Base-by-base conservation (phyloP, 495 filamentous ascomycete species). In the Lasiosphaeria ovina region DNA sequence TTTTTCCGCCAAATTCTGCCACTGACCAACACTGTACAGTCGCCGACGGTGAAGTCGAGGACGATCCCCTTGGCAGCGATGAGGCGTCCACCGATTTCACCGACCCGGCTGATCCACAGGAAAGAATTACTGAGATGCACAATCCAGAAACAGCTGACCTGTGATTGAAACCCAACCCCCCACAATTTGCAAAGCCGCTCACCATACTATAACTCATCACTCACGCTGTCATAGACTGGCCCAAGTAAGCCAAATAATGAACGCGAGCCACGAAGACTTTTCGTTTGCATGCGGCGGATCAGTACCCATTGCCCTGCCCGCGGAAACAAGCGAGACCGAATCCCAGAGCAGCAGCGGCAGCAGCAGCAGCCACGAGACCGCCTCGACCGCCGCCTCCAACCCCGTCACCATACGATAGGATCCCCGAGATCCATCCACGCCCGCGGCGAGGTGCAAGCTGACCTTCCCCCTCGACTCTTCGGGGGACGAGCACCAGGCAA, bases 251-350 rank as follows among this genome's bases (percentile, higher is more conserved):
- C 14, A 36, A 8, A 38, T 34, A 8, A 51, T 58, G 56, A 10
- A 12, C 11, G 12, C 32, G 1, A 58, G 47, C 16, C 45, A 51
- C 32, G 1, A 51, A 31, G 45, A 51, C 45, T 58, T 58, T 38
- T 32, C 31, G 12, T 58, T 58, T 51, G 56, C 45, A 4, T 58
- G 56, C 31, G 56, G 56, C 32, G 56, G 56, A 8, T 58, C 56
- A 3, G 24, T 58, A 1, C 56, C 56, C 45, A 58, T 51, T 47
- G 7, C 44, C 44, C 12, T 47, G 8, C 44, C 44, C 44, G 16
- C 5, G 5, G 44, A 47, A 47, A 11, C 7, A 14, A n/a, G 7
- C 44, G 44, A 47, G 12, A 47, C 5, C 44, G 6, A 7, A 42
- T 42, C 38, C 8, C 38, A 42, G 38, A 12, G 38, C 16, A 14